A percentile compares a stretch with the other conserved stretches of the same genome.
Evolutionary conservation across 2,329 filamentous ascomycete genomes (phyloP).

Genomic region (Fusarium setosum): DNA sequence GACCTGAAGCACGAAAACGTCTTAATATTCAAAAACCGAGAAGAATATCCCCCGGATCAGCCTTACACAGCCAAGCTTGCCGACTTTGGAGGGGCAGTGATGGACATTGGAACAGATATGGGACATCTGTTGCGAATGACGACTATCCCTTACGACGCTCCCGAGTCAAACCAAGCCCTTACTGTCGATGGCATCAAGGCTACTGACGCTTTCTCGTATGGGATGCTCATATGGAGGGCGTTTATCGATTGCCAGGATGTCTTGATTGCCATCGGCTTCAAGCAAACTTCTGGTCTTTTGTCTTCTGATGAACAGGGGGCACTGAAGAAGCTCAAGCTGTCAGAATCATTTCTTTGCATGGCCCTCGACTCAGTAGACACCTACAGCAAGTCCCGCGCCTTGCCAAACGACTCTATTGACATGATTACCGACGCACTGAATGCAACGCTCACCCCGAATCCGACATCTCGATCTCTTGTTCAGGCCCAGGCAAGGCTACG

Average conservation of each 20-base stretch:
- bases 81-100: not conserved
- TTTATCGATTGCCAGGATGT: not conserved
- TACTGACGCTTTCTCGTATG: not conserved
- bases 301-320: not conserved
- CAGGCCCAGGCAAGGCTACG: conserved; percentile 5
- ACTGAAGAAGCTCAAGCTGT: not conserved
- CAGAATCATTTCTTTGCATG: not conserved
- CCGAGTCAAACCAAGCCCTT: not conserved
- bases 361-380: not conserved
- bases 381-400: not conserved
- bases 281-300: not conserved
- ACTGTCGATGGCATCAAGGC: not conserved
- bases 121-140: not conserved
- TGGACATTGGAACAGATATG: not conserved
- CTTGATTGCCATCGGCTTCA: not conserved
- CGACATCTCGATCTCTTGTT: not conserved
- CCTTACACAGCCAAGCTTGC: conserved; percentile 4
- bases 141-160: not conserved
- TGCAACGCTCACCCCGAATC: not conserved
- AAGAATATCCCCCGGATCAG: not conserved
- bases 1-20: conserved; percentile 3
- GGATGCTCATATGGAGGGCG: not conserved
- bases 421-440: not conserved
- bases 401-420: not conserved
- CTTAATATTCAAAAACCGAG: not conserved